Evolutionary conservation across 169 alveolate genomes (phyloP).

Genomic region (Theileria orientalis): DNA sequence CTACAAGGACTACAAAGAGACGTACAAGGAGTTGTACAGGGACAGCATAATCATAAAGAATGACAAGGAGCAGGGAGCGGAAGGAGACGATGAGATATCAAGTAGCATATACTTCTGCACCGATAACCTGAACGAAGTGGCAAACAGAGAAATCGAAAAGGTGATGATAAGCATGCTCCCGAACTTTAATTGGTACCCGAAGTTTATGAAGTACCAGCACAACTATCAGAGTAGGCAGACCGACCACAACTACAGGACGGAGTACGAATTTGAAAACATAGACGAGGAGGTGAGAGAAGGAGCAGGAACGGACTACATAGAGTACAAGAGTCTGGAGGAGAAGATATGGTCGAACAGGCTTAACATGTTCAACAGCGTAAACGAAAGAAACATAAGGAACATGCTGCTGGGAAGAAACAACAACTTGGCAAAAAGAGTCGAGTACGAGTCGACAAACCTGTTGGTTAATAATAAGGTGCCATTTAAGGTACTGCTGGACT

Average conservation of each 20-base stretch:
- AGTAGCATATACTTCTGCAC: neutral
- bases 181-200: conserved; percentile 13
- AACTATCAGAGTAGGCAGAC: neutral
- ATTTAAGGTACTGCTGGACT: conserved; percentile 25
- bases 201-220: neutral
- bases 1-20: neutral
- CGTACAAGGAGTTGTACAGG: neutral
- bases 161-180: conserved; percentile 2
- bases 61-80: neutral
- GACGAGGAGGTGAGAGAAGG: neutral
- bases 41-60: conserved; percentile 7
- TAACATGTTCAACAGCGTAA: conserved; percentile 22
- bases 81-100: neutral
- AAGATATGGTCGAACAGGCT: neutral
- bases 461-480: conserved; percentile 20
- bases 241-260: neutral
- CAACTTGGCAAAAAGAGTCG: neutral
- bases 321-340: conserved; percentile 7
- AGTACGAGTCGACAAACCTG: conserved; percentile 30
- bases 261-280: neutral
- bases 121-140: conserved; percentile 32
- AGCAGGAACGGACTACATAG: conserved; percentile 1
- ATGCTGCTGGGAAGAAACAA: conserved; percentile 11
- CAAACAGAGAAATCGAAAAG: conserved; percentile 54
- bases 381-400: conserved; percentile 15